Evolutionary conservation across 2,329 filamentous ascomycete species (phyloP).

Genomic region (Lithohypha guttulata): DNA sequence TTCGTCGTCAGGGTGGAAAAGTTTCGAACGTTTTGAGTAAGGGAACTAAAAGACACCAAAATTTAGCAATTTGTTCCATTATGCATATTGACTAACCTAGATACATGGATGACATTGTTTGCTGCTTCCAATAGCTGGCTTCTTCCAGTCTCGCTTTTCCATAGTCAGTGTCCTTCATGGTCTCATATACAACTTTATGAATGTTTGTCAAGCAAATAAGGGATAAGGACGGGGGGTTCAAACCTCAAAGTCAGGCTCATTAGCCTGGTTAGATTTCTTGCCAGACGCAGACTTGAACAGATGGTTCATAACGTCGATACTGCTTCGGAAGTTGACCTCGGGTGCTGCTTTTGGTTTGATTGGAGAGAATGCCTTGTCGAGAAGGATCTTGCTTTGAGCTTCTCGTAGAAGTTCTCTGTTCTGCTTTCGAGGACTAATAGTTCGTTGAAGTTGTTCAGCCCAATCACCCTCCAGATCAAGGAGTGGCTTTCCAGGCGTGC

Average conservation of each 20-base stretch:
- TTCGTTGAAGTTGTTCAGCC: conserved; percentile 87
- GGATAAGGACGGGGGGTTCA: conserved; percentile 46
- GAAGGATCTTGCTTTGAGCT: conserved; percentile 51
- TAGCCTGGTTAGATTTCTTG: conserved; percentile 45
- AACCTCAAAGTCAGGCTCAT: conserved; percentile 73
- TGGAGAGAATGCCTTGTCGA: conserved; percentile 33
- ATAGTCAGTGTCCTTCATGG: conserved; percentile 5
- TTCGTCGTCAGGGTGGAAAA: conserved; percentile 47
- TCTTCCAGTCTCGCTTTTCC: conserved; percentile 9
- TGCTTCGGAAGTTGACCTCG: conserved; percentile 59
- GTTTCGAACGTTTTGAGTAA: conserved; percentile 68
- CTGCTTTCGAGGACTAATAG: conserved; percentile 86
- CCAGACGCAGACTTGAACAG: conserved; percentile 61
- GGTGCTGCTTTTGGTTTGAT: conserved; percentile 19
- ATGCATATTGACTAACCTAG: conserved; percentile 30
- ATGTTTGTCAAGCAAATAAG: conserved; percentile 14
- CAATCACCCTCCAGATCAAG: conserved; percentile 65
- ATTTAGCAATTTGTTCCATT: conserved; percentile 33
- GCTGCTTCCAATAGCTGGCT: conserved; percentile 31
- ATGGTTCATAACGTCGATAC: conserved; percentile 93
- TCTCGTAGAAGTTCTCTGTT: conserved; percentile 63
- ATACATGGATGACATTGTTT: conserved; percentile 28
- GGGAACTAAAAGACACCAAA: conserved; percentile 57
- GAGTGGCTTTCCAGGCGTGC: conserved; percentile 44
- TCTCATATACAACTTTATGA: conserved; percentile 1